These are phyloP conservation scores for Silene uniflora DNA, from an alignment of 148 eudicot genomes.

Conservation along the genomic window DNA sequence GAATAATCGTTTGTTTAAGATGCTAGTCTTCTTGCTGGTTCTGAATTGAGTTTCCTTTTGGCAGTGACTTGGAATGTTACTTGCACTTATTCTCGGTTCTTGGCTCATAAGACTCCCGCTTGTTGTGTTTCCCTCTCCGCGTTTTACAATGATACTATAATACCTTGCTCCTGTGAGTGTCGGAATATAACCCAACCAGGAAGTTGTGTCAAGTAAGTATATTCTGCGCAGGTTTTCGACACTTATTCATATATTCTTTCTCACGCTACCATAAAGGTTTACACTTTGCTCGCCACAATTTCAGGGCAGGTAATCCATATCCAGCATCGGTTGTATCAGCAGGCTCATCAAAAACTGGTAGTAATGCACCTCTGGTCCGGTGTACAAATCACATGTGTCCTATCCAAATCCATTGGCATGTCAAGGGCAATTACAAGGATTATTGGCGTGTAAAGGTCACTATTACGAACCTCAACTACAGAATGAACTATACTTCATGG, in stretches of 20 bases:
- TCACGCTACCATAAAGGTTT: constrained; percentile 5
- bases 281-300: neutral
- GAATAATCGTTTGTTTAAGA: neutral
- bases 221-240: too few relatives aligned
- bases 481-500: constrained; percentile 58
- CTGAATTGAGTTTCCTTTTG: constrained; percentile 14
- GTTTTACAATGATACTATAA: constrained; percentile 51
- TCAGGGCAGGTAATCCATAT: constrained; percentile 44
- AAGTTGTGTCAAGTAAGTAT: constrained; percentile 47
- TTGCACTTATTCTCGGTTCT: constrained; percentile 61
- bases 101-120: constrained; percentile 50
- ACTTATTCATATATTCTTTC: too few relatives aligned
- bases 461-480: constrained; percentile 55
- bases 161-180: constrained; percentile 58
- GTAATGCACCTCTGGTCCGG: constrained; percentile 37
- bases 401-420: constrained; percentile 64
- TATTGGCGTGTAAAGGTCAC: constrained; percentile 70
- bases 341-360: constrained; percentile 23
- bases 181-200: constrained; percentile 38
- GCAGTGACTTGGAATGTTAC: constrained; percentile 70
- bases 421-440: constrained; percentile 55
- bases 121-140: constrained; percentile 73
- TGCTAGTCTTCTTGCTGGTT: neutral
- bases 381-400: constrained; percentile 72
- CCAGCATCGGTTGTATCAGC: constrained; percentile 38